These are phyloP conservation scores for Lipomyces yarrowii DNA, from an alignment of 1,139 yeast species.

Conservation along the genomic window DNA sequence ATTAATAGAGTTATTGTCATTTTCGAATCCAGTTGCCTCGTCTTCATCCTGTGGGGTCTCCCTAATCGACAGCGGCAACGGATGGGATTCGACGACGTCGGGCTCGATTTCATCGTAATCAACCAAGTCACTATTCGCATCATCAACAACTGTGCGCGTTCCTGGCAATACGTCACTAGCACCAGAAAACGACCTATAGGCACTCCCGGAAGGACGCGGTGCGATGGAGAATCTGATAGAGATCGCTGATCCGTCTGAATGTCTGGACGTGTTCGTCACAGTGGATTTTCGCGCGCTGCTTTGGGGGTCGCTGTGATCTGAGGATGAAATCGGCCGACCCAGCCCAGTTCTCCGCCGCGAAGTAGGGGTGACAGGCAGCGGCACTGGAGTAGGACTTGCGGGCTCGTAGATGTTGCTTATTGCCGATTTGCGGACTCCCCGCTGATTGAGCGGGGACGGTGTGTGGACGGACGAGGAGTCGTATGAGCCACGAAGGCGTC, in stretches of 20 bases:
- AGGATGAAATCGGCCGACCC: slow-evolving; percentile 4
- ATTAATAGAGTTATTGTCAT: background rate
- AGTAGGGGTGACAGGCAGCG: slow-evolving; percentile 14
- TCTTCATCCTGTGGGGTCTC: slow-evolving; percentile 1
- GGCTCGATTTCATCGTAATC: slow-evolving; percentile 13
- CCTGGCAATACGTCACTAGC: slow-evolving; percentile 23
- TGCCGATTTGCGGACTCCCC: slow-evolving; percentile 9
- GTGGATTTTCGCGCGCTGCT: slow-evolving; percentile 15
- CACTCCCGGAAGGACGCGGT: slow-evolving; percentile 16
- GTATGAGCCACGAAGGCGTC: background rate
- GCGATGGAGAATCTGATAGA: slow-evolving; percentile 27
- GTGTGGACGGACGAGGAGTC: background rate
- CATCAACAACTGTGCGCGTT: slow-evolving; percentile 6
- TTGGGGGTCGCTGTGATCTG: slow-evolving; percentile 7
- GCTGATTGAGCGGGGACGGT: background rate
- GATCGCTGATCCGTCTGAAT: slow-evolving; percentile 29
- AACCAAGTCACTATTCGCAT: slow-evolving; percentile 12
- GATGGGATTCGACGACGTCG: background rate
- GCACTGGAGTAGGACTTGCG: background rate
- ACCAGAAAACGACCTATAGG: slow-evolving; percentile 21
- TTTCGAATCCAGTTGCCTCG: slow-evolving; percentile 1
- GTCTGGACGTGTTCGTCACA: slow-evolving; percentile 15
- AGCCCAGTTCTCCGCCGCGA: background rate
- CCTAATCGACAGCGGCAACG: background rate
- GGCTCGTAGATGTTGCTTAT: slow-evolving; percentile 13